These are phyloP conservation scores for Erythrobasidium hasegawianum DNA, from an alignment of 1,284 basidiomycete species.

Conservation along the genomic window DNA sequence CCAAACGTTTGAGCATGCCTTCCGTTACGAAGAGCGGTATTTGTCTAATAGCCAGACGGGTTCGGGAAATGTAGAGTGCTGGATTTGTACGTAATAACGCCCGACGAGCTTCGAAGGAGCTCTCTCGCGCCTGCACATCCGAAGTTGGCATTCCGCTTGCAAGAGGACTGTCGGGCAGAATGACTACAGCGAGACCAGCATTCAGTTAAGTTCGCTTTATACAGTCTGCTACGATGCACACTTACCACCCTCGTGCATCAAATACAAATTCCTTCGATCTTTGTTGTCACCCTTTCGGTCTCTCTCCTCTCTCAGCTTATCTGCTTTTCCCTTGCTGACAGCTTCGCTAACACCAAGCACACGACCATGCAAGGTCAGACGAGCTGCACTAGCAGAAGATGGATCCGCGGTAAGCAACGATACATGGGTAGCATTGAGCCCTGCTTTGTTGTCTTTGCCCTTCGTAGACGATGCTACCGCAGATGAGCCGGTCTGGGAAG, in stretches of 20 bases:
- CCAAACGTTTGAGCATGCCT: conserved; percentile 80
- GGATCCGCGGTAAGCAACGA: conserved; percentile 94
- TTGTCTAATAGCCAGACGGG: conserved; percentile 87
- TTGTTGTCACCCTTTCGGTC: conserved; percentile 80
- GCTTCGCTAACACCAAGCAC: conserved; percentile 87
- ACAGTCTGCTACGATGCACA: conserved; percentile 29
- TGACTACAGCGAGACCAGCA: conserved; percentile 57
- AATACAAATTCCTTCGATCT: conserved; percentile 93
- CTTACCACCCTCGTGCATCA: conserved; percentile 89
- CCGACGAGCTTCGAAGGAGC: conserved; percentile 76
- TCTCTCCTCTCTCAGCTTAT: conserved; percentile 77
- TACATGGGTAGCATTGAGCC: conserved; percentile 52
- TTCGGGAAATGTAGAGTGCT: conserved; percentile 87
- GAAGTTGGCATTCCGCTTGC: conserved; percentile 63
- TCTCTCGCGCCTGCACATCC: conserved; percentile 77
- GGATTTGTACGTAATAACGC: conserved; percentile 82
- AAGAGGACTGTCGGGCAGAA: conserved; percentile 77
- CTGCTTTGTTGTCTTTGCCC: background rate
- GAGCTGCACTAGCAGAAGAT: conserved; percentile 74
- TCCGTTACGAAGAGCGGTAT: conserved; percentile 87
- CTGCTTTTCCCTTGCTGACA: conserved; percentile 82
- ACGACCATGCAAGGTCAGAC: conserved; percentile 83
- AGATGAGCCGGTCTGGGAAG: conserved; percentile 56
- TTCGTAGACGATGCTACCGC: background rate
- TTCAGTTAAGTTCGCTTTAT: too few relatives aligned